A percentile compares a stretch with the other conserved stretches of the same genome.
phyloP scores from a whole-genome alignment of 441 rosid species.

The Croton laevigatus region DNA sequence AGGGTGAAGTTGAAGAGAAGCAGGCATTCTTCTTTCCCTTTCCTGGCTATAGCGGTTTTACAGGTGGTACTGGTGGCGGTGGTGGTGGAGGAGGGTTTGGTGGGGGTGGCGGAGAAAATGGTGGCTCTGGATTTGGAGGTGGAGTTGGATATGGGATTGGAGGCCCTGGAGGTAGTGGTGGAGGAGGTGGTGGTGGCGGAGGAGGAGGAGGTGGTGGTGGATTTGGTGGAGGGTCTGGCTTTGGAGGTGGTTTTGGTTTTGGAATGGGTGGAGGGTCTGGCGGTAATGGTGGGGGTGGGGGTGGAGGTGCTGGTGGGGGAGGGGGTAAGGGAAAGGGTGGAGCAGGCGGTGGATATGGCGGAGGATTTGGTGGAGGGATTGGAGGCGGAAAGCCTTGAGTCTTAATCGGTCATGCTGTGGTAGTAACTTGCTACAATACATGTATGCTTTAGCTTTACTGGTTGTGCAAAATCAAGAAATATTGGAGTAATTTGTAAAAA shows the following conservation, averaged over 20 bases:
- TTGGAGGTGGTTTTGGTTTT: slow-evolving; percentile 27
- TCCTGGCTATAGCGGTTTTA: slow-evolving; percentile 2
- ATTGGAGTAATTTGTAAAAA: not conserved
- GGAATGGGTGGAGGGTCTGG: slow-evolving; percentile 28
- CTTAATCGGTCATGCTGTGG: not conserved
- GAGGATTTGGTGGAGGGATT: slow-evolving; percentile 21
- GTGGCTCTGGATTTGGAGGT: slow-evolving; percentile 3
- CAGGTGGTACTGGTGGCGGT: not conserved
- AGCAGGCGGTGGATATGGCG: slow-evolving; percentile 9
- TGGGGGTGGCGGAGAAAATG: not conserved
- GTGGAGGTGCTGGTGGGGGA: slow-evolving; percentile 14
- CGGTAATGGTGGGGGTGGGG: not conserved
- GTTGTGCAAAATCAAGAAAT: not conserved
- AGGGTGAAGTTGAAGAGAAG: slow-evolving; percentile 6
- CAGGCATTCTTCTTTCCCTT: slow-evolving; percentile 19
- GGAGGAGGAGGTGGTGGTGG: slow-evolving; percentile 23
- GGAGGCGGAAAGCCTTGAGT: slow-evolving; percentile 21
- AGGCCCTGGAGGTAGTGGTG: not conserved
- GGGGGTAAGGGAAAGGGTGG: slow-evolving; percentile 16
- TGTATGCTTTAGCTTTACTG: not conserved
- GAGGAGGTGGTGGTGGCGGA: slow-evolving; percentile 20
- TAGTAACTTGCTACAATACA: not conserved
- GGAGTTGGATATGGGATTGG: slow-evolving; percentile 13
- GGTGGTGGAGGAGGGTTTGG: not conserved
- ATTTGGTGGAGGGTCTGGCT: slow-evolving; percentile 22